Evolutionary conservation across 2,329 filamentous ascomycete genomes (phyloP), one percentile per base, ranked within the genome.

Genomic region (Neoarthrinium moseri): DNA sequence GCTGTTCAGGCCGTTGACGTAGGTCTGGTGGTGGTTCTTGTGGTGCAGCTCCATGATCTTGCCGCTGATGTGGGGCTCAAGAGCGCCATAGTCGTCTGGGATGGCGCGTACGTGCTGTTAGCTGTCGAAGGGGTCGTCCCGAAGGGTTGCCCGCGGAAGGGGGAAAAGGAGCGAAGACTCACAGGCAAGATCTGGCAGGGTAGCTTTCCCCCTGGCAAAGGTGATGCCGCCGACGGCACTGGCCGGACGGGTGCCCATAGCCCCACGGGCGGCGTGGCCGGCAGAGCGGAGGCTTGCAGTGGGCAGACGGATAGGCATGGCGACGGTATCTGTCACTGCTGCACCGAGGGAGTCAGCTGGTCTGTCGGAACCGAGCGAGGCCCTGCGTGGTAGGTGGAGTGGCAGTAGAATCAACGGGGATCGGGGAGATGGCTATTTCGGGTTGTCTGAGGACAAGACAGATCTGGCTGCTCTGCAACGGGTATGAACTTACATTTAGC

Each of bases 31-130:
- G 76, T 91, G 87, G 65, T 86, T 87, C 69, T 80, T 84, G 78
- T 91, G 84, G 75, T 91, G 87, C 32, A 90, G 77, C 70, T 90
- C 86, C 87, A 91, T 91, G 73, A 91, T 91, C 70, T 89, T 83
- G 68, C 85, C 86, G 40, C 83, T 87, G 71, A 91, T 75, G 52
- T 77, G 64, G 41, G 82, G 82, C 75, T 99, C 94, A 60, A 99
- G 90, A 43, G 91, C 94, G 65, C 87, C 89, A 70, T 96, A 99
- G 78, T 96, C 94, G 67, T 97, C 92, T 96, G 56, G 21, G 12
- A 10, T 5, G 11, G 17, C 5, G 20, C 32, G n/a, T 29, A 8
- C 26, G 26, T 29, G 26, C 13, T 5, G 27, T 42, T 20, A 30
- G 38, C 5, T 23, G 27, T 26, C 13, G 24, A 5, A 7, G 5